Evolutionary conservation across 2,329 filamentous ascomycete species (phyloP).

Genomic region (Ceratocystiopsis sp.): DNA sequence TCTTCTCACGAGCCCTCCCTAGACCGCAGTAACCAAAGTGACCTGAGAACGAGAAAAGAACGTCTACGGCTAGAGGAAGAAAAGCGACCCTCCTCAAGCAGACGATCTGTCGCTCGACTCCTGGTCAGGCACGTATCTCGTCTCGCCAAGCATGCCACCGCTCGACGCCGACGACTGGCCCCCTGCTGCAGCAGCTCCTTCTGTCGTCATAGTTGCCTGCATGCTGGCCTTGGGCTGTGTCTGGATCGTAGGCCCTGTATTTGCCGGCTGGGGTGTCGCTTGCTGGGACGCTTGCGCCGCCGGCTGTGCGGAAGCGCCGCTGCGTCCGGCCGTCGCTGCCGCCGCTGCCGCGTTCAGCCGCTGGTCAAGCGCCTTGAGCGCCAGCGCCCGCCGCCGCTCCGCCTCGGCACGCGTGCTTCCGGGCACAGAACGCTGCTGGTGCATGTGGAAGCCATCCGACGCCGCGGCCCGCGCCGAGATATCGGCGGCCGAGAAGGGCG

Average conservation of each 20-base stretch:
- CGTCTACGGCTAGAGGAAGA: too few species aligned
- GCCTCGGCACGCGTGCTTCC: slow-evolving; percentile 74
- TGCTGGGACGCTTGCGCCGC: not conserved
- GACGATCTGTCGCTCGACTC: slow-evolving; percentile 20
- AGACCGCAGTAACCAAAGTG: too few species aligned
- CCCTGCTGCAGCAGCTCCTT: not conserved
- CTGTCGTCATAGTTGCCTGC: slow-evolving; percentile 38
- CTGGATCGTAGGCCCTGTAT: slow-evolving; percentile 37
- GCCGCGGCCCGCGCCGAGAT: slow-evolving; percentile 36
- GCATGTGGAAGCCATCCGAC: slow-evolving; percentile 41
- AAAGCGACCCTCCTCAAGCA: not conserved
- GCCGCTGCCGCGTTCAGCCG: slow-evolving; percentile 69
- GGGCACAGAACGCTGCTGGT: slow-evolving; percentile 36
- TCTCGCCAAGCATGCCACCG: slow-evolving; percentile 43
- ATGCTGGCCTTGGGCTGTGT: slow-evolving; percentile 36
- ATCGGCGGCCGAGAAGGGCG: slow-evolving; percentile 69
- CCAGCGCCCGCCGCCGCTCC: slow-evolving; percentile 73
- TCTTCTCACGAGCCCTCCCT: too few species aligned
- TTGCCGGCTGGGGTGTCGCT: slow-evolving; percentile 12
- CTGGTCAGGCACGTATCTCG: slow-evolving; percentile 51
- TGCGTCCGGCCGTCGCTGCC: slow-evolving; percentile 23
- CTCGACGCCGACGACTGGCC: slow-evolving; percentile 11
- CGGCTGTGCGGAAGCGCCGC: not conserved
- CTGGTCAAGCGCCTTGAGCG: slow-evolving; percentile 83
- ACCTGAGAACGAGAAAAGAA: too few species aligned